Evolutionary conservation across 139 green algal species (phyloP), one percentile per base, ranked within the genome.

Genomic region (Ulvella scutata): DNA sequence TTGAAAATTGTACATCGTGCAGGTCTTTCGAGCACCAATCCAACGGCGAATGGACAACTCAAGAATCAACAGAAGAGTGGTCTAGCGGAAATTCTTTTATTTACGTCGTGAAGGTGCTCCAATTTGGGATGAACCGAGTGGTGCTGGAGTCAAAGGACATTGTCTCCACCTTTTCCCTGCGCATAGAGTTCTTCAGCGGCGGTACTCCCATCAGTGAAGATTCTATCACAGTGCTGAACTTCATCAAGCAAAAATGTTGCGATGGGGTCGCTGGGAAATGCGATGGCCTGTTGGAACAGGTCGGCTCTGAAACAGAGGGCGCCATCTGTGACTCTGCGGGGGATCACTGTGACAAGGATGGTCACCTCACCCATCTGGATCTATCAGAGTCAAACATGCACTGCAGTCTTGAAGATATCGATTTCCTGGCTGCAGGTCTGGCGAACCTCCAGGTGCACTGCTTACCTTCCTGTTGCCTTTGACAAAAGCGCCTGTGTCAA

Each of bases 371-470:
- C 51, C 51, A 67, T 26, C 51, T 67, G n/a, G 51, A 67, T 26
- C 51, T 67, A 6, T 67, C 51, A 10, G 51, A 67, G 51, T 67
- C 51, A n/a, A 67, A 67, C 51, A 67, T 67, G 51, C 31, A 67
- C n/a, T 67, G 51, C 51, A 23, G 33, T 6, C 51, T 67, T 6
- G 17, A 26, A 23, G 51, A 67, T 10, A 26, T 26, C 20, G 9
- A 31, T 6, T 67, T 67, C 51, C 51, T 26, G 13, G n/a, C 33
- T 26, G 33, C 33, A n/a, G 51, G 33, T n/a, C 31, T 67, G 51
- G 33, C 31, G 51, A 67, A 67, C n/a, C 51, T 67, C 17, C 51
- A 67, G 51, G 51, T 59, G 40, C 17, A n/a, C n/a, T n/a, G n/a
- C n/a, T n/a, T n/a, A n/a, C n/a, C n/a, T n/a, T n/a, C n/a, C n/a